Evolutionary conservation across 331 rosid species (phyloP).

Genomic region (Dryas integrifolia): DNA sequence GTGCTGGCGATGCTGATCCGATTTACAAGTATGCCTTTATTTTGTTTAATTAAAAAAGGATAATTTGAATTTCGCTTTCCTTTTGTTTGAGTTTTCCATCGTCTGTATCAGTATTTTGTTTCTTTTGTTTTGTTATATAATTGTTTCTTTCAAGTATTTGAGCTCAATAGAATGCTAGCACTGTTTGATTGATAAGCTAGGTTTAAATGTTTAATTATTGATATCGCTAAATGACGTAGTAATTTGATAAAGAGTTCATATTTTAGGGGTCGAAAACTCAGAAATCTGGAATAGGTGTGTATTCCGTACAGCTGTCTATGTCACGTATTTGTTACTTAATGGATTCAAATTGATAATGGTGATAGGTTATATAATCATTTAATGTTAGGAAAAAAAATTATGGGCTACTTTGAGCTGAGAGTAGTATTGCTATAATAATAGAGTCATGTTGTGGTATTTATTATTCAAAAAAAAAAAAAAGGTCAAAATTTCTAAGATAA

Average conservation of each 20-base stretch:
- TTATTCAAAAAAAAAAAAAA: background rate
- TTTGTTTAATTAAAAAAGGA: background rate
- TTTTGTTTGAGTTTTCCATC: background rate
- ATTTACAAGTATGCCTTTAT: conserved; percentile 52
- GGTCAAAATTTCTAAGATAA: background rate
- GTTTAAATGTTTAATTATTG: background rate
- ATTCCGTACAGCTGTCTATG: background rate
- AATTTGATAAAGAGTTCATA: background rate
- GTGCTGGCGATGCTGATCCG: conserved; percentile 77
- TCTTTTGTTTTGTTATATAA: no score
- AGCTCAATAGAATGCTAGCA: background rate
- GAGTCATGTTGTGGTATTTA: background rate
- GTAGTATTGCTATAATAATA: background rate
- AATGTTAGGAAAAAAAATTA: background rate
- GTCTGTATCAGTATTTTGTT: background rate
- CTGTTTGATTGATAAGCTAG: conserved; percentile 16
- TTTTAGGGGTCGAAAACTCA: background rate
- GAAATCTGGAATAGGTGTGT: conserved; percentile 10
- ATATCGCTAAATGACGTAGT: background rate
- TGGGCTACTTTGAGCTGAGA: background rate
- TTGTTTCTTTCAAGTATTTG: background rate
- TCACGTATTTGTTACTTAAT: background rate
- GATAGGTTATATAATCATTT: background rate
- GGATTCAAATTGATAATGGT: background rate
- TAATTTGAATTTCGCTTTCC: background rate